Base-by-base conservation (phyloP, 768 basidiomycete genomes). In the Leccinum subgranulosum region DNA sequence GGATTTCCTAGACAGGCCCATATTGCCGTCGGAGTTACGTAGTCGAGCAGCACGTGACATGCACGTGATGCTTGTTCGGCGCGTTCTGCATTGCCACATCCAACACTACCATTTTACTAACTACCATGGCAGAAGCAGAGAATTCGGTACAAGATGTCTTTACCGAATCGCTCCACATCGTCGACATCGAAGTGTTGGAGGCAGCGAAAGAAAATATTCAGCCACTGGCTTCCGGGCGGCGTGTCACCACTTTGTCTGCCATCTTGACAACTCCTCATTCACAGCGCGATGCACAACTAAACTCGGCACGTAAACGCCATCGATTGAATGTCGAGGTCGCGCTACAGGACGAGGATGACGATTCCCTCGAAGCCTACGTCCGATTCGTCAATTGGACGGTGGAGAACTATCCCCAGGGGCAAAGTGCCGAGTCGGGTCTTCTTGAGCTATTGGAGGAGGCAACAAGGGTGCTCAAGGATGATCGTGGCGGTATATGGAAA, bases 391-490 rank as follows among this genome's bases (percentile, higher is more conserved):
- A 89, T 51, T 98, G 95, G 91, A 94, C 91, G 1, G 75, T 94
- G 45, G 93, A 96, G 70, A 94, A 92, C 71, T 96, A 98, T 68
- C 94, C 96, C 0, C 89, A 97, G 58, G 95, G 94, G 5, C 88
- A 91, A 56, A 90, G 87, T 51, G 87, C 87, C 1, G 89, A 94
- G 68, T 93, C 90, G 12, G 91, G 93, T 31, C 80, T 98, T n/a
- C 77, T 98, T 17, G 94, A 96, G 57, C 78, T 98, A 3, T 75
- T 99, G 7, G 97, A 99, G 69, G 90, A 93, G 67, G 91, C 93
- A 15, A 97, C 97, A 1, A 78, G 94, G 31, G 81, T 86, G 8
- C 80, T 98, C 67, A 87, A 93, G 64, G 86, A 88, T 64, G 77
- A 92, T 64, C 79, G 87, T 53, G 86, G 79, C 27, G 86, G 88